phyloP scores from a whole-genome alignment of 2,329 filamentous ascomycete genomes.

The Colletotrichum aenigma region DNA sequence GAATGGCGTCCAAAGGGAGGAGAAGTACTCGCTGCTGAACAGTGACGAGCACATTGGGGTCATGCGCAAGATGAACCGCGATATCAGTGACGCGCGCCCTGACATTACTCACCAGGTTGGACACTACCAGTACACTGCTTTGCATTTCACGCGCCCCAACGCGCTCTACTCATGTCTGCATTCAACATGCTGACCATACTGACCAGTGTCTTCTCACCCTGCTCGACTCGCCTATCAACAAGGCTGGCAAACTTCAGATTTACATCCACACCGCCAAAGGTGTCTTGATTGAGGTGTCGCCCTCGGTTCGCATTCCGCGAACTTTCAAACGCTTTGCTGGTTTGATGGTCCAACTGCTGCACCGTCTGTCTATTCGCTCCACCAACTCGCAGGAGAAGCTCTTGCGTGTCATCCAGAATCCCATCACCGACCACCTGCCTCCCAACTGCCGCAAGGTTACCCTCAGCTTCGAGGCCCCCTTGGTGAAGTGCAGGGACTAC shows the following conservation, averaged over 20 bases:
- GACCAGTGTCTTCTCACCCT: conserved; percentile 91
- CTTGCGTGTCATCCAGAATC: conserved; percentile 96
- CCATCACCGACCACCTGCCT: conserved; percentile 94
- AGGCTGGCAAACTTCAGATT: conserved; percentile 95
- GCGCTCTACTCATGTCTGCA: conserved; percentile 37
- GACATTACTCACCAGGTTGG: conserved; percentile 98
- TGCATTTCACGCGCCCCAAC: conserved; percentile 20
- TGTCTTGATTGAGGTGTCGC: conserved; percentile 95
- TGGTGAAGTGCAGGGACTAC: conserved; percentile 89
- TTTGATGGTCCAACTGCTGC: conserved; percentile 96
- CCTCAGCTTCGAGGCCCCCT: conserved; percentile 88
- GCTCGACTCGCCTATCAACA: conserved; percentile 98
- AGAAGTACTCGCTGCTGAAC: conserved; percentile 97
- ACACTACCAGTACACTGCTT: conserved; percentile 25
- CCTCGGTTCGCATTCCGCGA: conserved; percentile 95
- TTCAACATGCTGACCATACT: conserved; percentile 49
- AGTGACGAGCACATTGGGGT: conserved; percentile 99
- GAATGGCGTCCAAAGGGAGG: conserved; percentile 73
- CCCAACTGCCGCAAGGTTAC: conserved; percentile 98
- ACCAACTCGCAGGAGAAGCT: conserved; percentile 98
- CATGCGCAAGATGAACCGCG: conserved; percentile 99
- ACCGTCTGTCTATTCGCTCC: conserved; percentile 93
- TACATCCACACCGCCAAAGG: conserved; percentile 98
- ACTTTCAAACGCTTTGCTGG: conserved; percentile 99
- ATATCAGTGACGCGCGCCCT: conserved; percentile 96